Conservation (phyloP, 1,139 yeast genomes). For the Petasospora rhodanensis region DNA sequence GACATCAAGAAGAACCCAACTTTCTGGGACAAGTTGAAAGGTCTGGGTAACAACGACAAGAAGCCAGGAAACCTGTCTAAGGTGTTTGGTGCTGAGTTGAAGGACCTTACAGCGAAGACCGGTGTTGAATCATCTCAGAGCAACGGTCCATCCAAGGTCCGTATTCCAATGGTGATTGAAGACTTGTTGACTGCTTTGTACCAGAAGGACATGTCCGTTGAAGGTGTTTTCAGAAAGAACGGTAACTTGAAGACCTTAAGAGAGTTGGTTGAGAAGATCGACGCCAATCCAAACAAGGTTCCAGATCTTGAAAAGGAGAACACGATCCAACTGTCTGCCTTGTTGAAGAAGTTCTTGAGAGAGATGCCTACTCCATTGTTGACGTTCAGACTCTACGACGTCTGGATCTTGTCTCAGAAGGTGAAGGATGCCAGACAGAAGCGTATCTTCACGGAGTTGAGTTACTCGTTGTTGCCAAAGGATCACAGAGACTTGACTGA, state of each 20-base stretch:
- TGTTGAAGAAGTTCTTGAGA: conserved; percentile 85
- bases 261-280: conserved; percentile 71
- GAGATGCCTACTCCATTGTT: conserved; percentile 90
- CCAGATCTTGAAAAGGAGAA: conserved; percentile 75
- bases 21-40: conserved; percentile 73
- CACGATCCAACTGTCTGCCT: conserved; percentile 91
- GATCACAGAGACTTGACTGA: conserved; percentile 83
- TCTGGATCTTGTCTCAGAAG: conserved; percentile 78
- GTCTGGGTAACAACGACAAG: conserved; percentile 30
- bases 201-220: conserved; percentile 93
- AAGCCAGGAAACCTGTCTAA: conserved; percentile 26
- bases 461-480: conserved; percentile 78
- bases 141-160: conserved; percentile 74
- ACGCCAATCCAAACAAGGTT: conserved; percentile 64
- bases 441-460: conserved; percentile 58
- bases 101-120: conserved; percentile 62
- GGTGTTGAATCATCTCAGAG: conserved; percentile 89
- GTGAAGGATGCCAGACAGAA: conserved; percentile 44
- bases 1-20: conserved; percentile 53
- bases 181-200: conserved; percentile 80
- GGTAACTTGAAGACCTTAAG: conserved; percentile 87
- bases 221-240: conserved; percentile 93
- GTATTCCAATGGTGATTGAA: conserved; percentile 83
- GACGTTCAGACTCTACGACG: conserved; percentile 68
- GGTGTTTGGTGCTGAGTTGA: conserved; percentile 81